Base-by-base conservation (phyloP, 495 filamentous ascomycete genomes). In the Aspergillus ostianus region DNA sequence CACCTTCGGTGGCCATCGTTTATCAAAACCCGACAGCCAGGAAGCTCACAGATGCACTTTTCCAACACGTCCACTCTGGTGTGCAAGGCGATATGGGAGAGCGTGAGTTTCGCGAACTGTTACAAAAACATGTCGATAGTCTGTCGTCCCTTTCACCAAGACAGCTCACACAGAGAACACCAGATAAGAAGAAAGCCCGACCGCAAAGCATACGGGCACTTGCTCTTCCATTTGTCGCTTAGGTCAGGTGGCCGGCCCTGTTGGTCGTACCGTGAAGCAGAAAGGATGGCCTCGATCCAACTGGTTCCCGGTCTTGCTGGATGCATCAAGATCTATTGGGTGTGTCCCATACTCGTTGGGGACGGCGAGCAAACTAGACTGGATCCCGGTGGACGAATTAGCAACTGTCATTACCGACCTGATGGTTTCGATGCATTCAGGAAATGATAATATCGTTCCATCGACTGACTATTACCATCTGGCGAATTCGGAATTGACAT, bases 191-290 rank as follows among this genome's bases (percentile, higher is more conserved):
- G n/a, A n/a, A n/a, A n/a, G n/a, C n/a, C n/a, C n/a, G n/a, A n/a
- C n/a, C n/a, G n/a, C n/a, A n/a, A n/a, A n/a, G n/a, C n/a, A 19
- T 7, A 20, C 60, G 0, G 71, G 19, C 66, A 70, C 85, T 4
- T 66, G 72, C 5, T 68, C 70, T 7, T 71, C 73, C 3, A 65
- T 84, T 18, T 75, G 79, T 49, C 76, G 84, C 1, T 73, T 85
- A 4, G 83, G 84, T 0, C 84, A 87, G 64, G 78, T 86, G 49
- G 79, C 67, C 2, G 83, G 84, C 0, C 79, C 84, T 0, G 59
- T 65, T 21, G 58, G 64, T 29, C 47, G 57, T 1, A 54, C 64
- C 7, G 80, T 82, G 2, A 41, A 17, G 4, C 36, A 41, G 36
- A 41, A 10, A 41, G 60, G 64, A 13, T 87, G 83, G 84, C 83